Conservation (phyloP, 805 yeast species). For the Ogataea methanolica region DNA sequence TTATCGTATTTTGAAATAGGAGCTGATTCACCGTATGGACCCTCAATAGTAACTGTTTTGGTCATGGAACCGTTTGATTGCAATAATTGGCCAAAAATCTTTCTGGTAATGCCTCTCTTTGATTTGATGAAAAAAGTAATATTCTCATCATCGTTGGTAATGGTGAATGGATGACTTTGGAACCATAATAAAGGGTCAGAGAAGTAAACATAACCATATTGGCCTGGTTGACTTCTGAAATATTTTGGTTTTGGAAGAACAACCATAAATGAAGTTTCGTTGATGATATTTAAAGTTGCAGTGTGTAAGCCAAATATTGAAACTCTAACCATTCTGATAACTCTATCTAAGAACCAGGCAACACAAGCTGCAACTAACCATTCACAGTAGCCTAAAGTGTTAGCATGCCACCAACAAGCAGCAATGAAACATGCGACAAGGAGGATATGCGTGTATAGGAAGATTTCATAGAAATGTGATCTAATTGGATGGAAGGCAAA, state of each 20-base stretch:
- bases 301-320: conserved; percentile 19
- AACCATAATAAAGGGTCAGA: conserved; percentile 46
- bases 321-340: conserved; percentile 35
- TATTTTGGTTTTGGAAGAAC: conserved; percentile 44
- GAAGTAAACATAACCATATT: conserved; percentile 53
- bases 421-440: conserved; percentile 50
- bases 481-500: conserved; percentile 52
- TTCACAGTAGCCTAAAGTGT: conserved; percentile 29
- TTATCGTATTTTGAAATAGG: conserved; percentile 46
- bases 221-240: conserved; percentile 52
- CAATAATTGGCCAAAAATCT: conserved; percentile 30
- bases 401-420: conserved; percentile 57
- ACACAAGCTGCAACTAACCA: conserved; percentile 36
- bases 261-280: conserved; percentile 37
- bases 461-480: conserved; percentile 51
- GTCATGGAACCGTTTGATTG: conserved; percentile 26
- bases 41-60: conserved; percentile 47
- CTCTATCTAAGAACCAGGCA: conserved; percentile 50
- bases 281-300: conserved; percentile 18
- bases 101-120: conserved; percentile 50
- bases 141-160: conserved; percentile 35
- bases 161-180: conserved; percentile 74
- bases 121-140: conserved; percentile 39
- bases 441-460: conserved; percentile 53
- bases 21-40: conserved; percentile 61